A percentile compares a stretch with the other conserved stretches of the same genome.
These are phyloP conservation scores for Alternaria brassicae DNA, from an alignment of 2,329 filamentous ascomycete genomes.

Conservation along the genomic window DNA sequence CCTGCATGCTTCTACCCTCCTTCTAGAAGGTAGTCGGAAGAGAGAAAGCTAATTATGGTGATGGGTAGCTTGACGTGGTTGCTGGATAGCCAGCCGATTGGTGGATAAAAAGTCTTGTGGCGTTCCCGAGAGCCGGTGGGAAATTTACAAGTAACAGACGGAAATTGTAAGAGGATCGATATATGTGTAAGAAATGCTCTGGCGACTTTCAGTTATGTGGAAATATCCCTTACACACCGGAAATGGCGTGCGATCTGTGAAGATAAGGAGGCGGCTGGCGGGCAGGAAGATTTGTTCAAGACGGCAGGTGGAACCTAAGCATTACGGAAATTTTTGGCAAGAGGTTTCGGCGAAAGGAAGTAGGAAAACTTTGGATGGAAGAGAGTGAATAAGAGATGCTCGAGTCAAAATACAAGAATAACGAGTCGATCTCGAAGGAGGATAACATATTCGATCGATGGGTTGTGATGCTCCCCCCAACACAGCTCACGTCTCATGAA, in stretches of 20 bases:
- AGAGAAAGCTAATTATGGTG: not conserved
- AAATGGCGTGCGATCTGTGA: not conserved
- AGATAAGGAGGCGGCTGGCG: not conserved
- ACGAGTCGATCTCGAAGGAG: not conserved
- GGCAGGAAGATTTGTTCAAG: not conserved
- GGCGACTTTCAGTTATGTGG: not conserved
- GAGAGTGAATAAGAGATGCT: not conserved
- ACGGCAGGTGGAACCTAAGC: not conserved
- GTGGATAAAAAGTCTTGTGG: slow-evolving; percentile 12
- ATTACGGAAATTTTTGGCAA: not conserved
- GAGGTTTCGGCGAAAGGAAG: not conserved
- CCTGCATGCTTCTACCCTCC: not conserved
- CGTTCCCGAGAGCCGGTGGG: not conserved
- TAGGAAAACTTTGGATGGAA: not conserved
- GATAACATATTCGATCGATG: not conserved
- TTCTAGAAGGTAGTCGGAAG: not conserved
- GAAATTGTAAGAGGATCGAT: not conserved
- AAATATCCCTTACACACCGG: not conserved
- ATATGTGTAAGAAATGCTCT: not conserved
- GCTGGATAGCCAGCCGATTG: slow-evolving; percentile 4
- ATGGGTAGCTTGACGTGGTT: not conserved
- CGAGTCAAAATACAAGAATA: not conserved
- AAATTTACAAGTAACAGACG: not conserved
- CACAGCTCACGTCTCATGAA: not conserved
- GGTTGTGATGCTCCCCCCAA: not conserved